These are phyloP conservation scores for Anthoceros angustus DNA, from an alignment of 225 moss, liverwort and hornwort genomes.

Conservation along the genomic window DNA sequence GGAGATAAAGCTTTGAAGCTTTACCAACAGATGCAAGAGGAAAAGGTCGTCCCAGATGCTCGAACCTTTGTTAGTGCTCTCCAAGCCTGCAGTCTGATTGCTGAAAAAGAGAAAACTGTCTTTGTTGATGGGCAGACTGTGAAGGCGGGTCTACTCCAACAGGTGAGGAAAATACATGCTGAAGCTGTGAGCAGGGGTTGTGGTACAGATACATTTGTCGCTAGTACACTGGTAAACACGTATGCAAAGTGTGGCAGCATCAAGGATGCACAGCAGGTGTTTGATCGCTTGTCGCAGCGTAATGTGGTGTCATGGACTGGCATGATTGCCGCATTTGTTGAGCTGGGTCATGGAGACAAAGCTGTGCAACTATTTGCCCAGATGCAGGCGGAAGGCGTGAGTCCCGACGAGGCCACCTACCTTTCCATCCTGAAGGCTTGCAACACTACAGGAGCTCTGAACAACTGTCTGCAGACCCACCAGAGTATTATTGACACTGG, in stretches of 20 bases:
- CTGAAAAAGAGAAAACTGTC: background rate
- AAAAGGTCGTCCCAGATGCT: background rate
- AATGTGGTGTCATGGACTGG: background rate
- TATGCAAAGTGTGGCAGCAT: constrained; percentile 1
- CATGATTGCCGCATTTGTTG: background rate
- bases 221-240: background rate
- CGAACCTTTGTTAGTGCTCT: background rate
- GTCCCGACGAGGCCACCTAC: background rate
- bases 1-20: background rate
- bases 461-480: background rate
- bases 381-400: background rate
- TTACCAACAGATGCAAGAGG: background rate
- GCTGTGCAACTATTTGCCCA: background rate
- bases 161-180: background rate
- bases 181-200: background rate
- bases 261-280: background rate
- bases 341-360: background rate
- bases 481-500: too few species aligned
- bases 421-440: background rate
- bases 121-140: background rate
- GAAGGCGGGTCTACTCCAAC: background rate
- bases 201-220: background rate
- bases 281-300: background rate
- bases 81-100: background rate
- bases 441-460: background rate